Evolutionary conservation across 2,329 filamentous ascomycete species (phyloP).

Genomic region (Pyricularia grisea): DNA sequence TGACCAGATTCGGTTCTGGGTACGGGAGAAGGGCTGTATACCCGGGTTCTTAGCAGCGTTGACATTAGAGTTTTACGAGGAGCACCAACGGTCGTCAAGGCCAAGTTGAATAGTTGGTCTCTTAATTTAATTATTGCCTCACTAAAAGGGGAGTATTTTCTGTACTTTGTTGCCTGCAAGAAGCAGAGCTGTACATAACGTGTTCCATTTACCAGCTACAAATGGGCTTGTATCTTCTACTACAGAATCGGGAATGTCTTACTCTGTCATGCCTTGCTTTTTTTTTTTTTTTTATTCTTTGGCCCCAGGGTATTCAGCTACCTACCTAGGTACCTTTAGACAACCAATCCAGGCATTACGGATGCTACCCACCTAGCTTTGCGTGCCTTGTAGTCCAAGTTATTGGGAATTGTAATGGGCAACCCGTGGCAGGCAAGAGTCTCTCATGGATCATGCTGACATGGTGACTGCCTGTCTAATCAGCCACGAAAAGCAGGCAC

Average conservation of each 20-base stretch:
- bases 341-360: no score
- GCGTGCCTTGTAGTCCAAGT: no score
- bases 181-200: not conserved
- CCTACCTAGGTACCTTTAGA: no score
- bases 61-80: conserved; percentile 89
- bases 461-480: not conserved
- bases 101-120: not conserved
- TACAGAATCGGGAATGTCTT: not conserved
- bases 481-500: not conserved
- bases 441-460: not conserved
- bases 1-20: conserved; percentile 90
- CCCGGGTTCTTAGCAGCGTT: conserved; percentile 86
- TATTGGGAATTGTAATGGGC: no score
- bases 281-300: no score
- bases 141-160: not conserved
- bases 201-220: not conserved
- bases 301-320: no score
- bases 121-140: not conserved
- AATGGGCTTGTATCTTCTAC: not conserved
- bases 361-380: no score
- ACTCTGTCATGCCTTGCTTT: no score
- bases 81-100: conserved; percentile 28
- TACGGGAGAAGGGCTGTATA: conserved; percentile 85
- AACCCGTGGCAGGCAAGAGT: not conserved
- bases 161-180: not conserved